Base-by-base conservation (phyloP, 2,329 filamentous ascomycete species). In the Fusarium veterinarium region DNA sequence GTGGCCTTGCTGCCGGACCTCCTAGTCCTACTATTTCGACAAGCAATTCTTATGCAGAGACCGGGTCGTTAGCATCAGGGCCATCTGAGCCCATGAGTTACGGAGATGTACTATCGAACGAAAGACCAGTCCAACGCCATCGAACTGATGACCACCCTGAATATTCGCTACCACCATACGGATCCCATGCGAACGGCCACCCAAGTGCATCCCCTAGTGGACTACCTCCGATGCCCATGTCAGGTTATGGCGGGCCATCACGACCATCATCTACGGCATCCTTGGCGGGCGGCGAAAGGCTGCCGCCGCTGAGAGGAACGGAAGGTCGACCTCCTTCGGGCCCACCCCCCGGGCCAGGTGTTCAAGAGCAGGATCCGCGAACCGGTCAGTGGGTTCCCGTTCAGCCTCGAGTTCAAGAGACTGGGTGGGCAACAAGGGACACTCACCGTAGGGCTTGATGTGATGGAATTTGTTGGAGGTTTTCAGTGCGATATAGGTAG, bases 1-100 rank as follows among this genome's bases (percentile, higher is more conserved):
- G 85, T 73, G 84, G 89, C 35, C 82, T 86, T 56, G 87, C 86
- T 6, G 84, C 84, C 56, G 86, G 84, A 7, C 87, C 86, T 11
- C 83, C 84, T 20, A 90, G 86, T 75, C 88, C 89, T n/a, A 77
- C 78, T 4, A 79, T 82, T 17, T 77, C 79, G 17, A 81, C 80
- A 45, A 78, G 77, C 19, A 80, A 77, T 28, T 81, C 83, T 4
- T 82, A 81, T 53, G 75, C 79, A 14, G 80, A 85, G 16, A 79
- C 79, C 51, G 85, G 82, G 58, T 80, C 83, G 0, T 72, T 80
- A 48, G 63, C 72, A 25, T 74, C 79, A 28, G 74, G 77, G 42
- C 69, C 71, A 17, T 74, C 78, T 31, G 73, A 75, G 53, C 69
- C 74, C 25, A 76, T 80, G 60, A 76, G 79, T 20, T 84, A 85